A percentile compares a stretch with the other conserved stretches of the same genome.
Conservation (phyloP, 2,329 filamentous ascomycete species). For the Phaeophleospora eucalypticola region DNA sequence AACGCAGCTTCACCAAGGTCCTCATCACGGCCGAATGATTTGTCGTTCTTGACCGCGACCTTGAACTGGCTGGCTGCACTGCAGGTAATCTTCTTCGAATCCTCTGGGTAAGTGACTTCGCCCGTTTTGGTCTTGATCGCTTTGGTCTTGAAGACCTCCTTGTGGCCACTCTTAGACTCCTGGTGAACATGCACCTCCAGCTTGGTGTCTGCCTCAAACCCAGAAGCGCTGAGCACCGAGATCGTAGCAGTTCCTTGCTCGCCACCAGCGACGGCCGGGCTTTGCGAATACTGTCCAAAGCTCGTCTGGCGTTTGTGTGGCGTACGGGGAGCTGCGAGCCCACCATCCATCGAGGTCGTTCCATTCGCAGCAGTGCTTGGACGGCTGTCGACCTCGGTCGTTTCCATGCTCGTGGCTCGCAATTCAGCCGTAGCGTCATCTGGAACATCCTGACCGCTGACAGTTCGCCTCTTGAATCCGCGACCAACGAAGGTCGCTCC, state of each 20-base stretch:
- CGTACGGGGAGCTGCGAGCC: conserved; percentile 25
- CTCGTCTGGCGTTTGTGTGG: conserved; percentile 48
- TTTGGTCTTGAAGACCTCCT: conserved; percentile 87
- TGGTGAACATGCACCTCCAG: conserved; percentile 34
- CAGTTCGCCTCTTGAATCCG: conserved; percentile 71
- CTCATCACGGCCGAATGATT: conserved; percentile 78
- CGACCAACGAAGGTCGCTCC: conserved; percentile 87
- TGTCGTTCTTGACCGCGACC: conserved; percentile 77
- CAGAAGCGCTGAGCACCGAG: conserved; percentile 71
- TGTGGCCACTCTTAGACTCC: conserved; percentile 57
- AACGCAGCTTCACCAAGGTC: conserved; percentile 83
- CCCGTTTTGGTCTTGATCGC: conserved; percentile 71
- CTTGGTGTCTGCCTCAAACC: conserved; percentile 55
- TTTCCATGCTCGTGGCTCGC: conserved; percentile 29
- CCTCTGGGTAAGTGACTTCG: conserved; percentile 60
- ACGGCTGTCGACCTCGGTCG: conserved; percentile 16
- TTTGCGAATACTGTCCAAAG: conserved; percentile 31
- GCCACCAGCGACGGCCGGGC: conserved; percentile 31
- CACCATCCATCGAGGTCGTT: conserved; percentile 22
- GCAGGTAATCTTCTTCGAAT: conserved; percentile 60
- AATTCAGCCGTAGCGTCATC: conserved; percentile 22
- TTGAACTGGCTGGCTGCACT: conserved; percentile 82
- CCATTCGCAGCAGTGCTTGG: conserved; percentile 20
- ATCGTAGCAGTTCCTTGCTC: conserved; percentile 75
- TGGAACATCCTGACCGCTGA: conserved; percentile 45